Percentiles rank a stretch among this genome's conserved stretches.
Conservation (phyloP, 2,329 filamentous ascomycete genomes). For the Ceratocystiopsis sp. region DNA sequence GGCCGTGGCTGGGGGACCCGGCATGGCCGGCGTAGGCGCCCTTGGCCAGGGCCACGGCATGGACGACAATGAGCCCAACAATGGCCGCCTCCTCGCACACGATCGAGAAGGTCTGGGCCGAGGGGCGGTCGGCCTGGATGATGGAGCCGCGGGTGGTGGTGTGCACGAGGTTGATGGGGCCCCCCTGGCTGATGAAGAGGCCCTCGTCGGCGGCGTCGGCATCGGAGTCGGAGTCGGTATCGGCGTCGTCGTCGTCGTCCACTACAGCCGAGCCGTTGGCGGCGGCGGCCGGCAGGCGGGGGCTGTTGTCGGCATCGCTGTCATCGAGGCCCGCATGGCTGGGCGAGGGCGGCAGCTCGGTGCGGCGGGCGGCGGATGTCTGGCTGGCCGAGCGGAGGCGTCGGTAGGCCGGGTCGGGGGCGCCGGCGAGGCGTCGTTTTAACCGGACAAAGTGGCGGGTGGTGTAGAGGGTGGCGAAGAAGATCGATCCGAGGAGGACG, state of each 20-base stretch:
- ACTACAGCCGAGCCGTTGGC: constrained; percentile 26
- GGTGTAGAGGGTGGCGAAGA: constrained; percentile 44
- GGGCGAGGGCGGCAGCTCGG: constrained; percentile 27
- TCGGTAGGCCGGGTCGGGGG: constrained; percentile 1
- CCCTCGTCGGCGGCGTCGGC: constrained; percentile 37
- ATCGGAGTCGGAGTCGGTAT: constrained; percentile 7
- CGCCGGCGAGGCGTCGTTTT: constrained; percentile 18
- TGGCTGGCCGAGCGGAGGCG: constrained; percentile 5
- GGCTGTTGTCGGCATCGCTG: constrained; percentile 35
- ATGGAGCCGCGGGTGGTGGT: constrained; percentile 45
- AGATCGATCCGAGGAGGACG: constrained; percentile 51
- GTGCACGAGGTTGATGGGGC: constrained; percentile 39
- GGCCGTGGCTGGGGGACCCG: constrained; percentile 24
- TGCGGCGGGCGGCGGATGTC: constrained; percentile 23
- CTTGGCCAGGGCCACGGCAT: constrained; percentile 45
- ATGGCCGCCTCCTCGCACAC: constrained; percentile 61
- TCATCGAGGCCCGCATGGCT: constrained; percentile 9
- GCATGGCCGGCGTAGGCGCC: constrained; percentile 33
- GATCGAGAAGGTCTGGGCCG: constrained; percentile 53
- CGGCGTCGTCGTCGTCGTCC: constrained; percentile 37
- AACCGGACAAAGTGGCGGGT: constrained; percentile 33
- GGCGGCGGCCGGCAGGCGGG: constrained; percentile 35
- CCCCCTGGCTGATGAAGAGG: constrained; percentile 35
- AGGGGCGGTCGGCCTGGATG: constrained; percentile 59
- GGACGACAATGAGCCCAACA: constrained; percentile 51